These are phyloP conservation scores for Leishmania martiniquensis DNA, from an alignment of 208 protist species.

Conservation along the genomic window DNA sequence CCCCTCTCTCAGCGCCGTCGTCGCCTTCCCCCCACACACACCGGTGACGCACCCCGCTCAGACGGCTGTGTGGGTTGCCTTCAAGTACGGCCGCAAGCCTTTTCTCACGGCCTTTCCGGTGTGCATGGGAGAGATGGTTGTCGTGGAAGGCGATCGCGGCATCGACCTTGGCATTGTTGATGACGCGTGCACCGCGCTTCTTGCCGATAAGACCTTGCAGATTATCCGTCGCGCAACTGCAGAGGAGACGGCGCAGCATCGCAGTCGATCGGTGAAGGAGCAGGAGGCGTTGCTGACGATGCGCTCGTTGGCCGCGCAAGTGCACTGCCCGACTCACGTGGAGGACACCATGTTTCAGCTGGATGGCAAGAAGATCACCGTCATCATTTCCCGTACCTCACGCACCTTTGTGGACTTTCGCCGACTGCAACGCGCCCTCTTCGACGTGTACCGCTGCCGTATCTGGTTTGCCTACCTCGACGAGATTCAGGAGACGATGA, in stretches of 20 bases:
- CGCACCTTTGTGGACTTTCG: constrained; percentile 78
- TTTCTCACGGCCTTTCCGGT: constrained; percentile 44
- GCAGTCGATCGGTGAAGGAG: constrained; percentile 42
- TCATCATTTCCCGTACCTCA: constrained; percentile 59
- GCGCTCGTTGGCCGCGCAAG: constrained; percentile 49
- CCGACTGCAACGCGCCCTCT: constrained; percentile 69
- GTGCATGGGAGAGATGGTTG: constrained; percentile 41
- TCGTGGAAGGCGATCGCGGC: constrained; percentile 82
- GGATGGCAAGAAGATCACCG: constrained; percentile 80
- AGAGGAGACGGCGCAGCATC: constrained; percentile 47
- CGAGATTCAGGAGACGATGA: constrained; percentile 73
- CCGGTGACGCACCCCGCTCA: constrained; percentile 19
- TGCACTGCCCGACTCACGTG: constrained; percentile 48
- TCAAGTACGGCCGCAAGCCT: constrained; percentile 79
- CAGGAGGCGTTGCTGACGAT: constrained; percentile 51
- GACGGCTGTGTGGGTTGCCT: constrained; percentile 46
- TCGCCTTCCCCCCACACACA: not conserved
- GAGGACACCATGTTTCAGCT: constrained; percentile 79
- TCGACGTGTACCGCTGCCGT: constrained; percentile 78
- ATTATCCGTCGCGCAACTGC: constrained; percentile 43
- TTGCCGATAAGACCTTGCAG: not conserved
- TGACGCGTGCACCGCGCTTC: constrained; percentile 16
- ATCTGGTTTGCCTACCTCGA: constrained; percentile 86
- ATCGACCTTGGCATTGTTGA: constrained; percentile 70
- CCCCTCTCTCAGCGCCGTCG: not conserved